Percentiles rank a stretch among this genome's conserved stretches.
Evolutionary conservation across 2,329 filamentous ascomycete genomes (phyloP).

Genomic region (Chalaropsis ovoidea): DNA sequence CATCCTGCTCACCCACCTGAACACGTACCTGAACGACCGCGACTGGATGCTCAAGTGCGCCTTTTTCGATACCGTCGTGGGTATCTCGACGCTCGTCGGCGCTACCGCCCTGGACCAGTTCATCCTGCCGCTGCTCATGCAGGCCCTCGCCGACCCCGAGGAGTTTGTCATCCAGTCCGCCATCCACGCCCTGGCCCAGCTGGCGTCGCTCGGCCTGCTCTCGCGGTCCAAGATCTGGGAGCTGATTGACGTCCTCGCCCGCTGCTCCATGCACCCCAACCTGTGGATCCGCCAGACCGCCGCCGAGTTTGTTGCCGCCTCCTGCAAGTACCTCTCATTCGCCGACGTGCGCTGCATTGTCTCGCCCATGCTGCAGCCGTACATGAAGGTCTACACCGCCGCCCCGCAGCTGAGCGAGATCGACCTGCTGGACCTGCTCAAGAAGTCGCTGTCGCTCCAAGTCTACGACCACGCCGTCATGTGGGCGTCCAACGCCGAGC

Average conservation of each 20-base stretch:
- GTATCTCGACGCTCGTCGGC: conserved; percentile 82
- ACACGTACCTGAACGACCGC: conserved; percentile 91
- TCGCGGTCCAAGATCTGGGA: conserved; percentile 80
- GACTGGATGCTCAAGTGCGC: conserved; percentile 96
- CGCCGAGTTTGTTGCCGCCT: conserved; percentile 68
- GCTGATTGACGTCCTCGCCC: conserved; percentile 67
- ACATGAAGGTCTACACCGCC: conserved; percentile 62
- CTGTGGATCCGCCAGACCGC: conserved; percentile 90
- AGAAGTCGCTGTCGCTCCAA: conserved; percentile 65
- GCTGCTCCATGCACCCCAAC: conserved; percentile 89
- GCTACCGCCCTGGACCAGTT: conserved; percentile 87
- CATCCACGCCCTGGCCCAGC: conserved; percentile 73
- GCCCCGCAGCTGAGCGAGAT: conserved; percentile 59
- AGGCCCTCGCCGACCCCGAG: conserved; percentile 84
- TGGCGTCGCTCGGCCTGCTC: conserved; percentile 79
- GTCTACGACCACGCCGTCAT: conserved; percentile 76
- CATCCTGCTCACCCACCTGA: conserved; percentile 89
- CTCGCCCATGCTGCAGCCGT: conserved; percentile 68
- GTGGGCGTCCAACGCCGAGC: conserved; percentile 76
- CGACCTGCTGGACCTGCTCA: conserved; percentile 68
- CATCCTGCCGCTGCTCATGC: conserved; percentile 89
- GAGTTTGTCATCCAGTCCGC: conserved; percentile 90
- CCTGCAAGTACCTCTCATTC: conserved; percentile 62
- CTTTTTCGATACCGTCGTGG: conserved; percentile 91
- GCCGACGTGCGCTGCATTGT: conserved; percentile 80